phyloP scores from a whole-genome alignment of 495 filamentous ascomycete genomes.

The Penicillium salamii region DNA sequence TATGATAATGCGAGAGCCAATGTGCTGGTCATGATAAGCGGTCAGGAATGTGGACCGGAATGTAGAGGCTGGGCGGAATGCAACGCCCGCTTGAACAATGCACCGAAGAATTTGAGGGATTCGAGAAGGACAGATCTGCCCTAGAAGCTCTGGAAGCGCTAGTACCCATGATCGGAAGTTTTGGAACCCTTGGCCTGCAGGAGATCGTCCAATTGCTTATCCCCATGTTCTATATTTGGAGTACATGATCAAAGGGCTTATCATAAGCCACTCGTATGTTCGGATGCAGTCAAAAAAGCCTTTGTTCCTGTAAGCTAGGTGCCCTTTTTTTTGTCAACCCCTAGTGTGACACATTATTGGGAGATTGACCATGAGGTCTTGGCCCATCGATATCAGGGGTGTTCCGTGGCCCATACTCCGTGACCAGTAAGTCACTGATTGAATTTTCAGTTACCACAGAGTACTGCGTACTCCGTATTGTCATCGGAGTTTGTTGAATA shows the following conservation, averaged over 20 bases:
- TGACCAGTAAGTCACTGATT: no score
- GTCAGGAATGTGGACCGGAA: constrained; percentile 29
- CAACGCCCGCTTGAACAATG: constrained; percentile 34
- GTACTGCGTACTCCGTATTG: no score
- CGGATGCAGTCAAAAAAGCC: constrained; percentile 15
- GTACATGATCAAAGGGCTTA: not conserved
- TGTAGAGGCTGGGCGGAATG: constrained; percentile 37
- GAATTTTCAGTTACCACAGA: no score
- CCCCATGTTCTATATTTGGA: constrained; percentile 24
- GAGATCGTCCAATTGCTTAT: constrained; percentile 5
- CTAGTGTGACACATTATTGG: no score
- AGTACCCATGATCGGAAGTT: not conserved
- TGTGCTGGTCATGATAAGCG: constrained; percentile 1
- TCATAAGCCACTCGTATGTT: constrained; percentile 4
- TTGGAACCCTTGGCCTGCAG: constrained; percentile 12
- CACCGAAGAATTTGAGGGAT: constrained; percentile 21
- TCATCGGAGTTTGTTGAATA: no score
- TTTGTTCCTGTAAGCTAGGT: not conserved
- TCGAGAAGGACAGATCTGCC: constrained; percentile 16
- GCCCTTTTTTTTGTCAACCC: no score
- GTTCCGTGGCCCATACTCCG: no score
- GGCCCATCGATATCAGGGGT: no score
- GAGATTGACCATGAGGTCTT: no score
- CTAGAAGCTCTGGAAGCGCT: not conserved
- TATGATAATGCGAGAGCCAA: constrained; percentile 6